Conservation (phyloP, 441 rosid genomes). For the Populus hybrid region DNA sequence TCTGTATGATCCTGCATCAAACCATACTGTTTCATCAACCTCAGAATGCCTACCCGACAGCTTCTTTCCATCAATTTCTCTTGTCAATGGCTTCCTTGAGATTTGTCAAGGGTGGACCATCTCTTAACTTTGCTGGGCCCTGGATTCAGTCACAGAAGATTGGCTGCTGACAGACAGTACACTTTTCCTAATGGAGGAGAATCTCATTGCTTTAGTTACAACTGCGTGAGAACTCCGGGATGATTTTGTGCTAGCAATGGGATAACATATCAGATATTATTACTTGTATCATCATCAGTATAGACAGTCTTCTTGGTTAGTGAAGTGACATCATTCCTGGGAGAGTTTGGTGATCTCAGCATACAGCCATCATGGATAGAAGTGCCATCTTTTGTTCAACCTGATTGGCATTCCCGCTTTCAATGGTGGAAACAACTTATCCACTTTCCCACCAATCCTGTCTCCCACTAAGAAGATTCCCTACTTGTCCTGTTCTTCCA, state of each 20-base stretch:
- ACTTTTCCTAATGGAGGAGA: slow-evolving; percentile 38
- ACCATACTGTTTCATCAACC: slow-evolving; percentile 37
- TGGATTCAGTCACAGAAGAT: slow-evolving; percentile 31
- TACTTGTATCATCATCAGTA: slow-evolving; percentile 21
- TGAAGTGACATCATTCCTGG: slow-evolving; percentile 25
- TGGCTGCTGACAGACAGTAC: slow-evolving; percentile 24
- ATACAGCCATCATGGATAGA: slow-evolving; percentile 17
- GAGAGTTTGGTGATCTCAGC: slow-evolving; percentile 26
- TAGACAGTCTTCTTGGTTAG: slow-evolving; percentile 24
- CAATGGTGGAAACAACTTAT: slow-evolving; percentile 26
- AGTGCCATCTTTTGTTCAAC: slow-evolving; percentile 28
- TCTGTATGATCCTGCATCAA: slow-evolving; percentile 32
- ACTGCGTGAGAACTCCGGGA: slow-evolving; percentile 20
- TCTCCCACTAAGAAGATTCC: slow-evolving; percentile 38
- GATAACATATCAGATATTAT: slow-evolving; percentile 22
- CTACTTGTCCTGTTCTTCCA: slow-evolving; percentile 40
- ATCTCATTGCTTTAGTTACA: slow-evolving; percentile 18
- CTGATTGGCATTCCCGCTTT: slow-evolving; percentile 30
- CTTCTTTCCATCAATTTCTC: slow-evolving; percentile 35
- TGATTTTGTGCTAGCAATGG: slow-evolving; percentile 24
- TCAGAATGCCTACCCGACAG: slow-evolving; percentile 36
- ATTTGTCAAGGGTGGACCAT: slow-evolving; percentile 29
- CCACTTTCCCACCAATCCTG: slow-evolving; percentile 26
- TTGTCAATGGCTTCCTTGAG: slow-evolving; percentile 29
- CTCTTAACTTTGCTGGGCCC: slow-evolving; percentile 26